Evolutionary conservation across 768 basidiomycete species (phyloP), one percentile per base, ranked within the genome.

Genomic region (Tephrocybe sp.): DNA sequence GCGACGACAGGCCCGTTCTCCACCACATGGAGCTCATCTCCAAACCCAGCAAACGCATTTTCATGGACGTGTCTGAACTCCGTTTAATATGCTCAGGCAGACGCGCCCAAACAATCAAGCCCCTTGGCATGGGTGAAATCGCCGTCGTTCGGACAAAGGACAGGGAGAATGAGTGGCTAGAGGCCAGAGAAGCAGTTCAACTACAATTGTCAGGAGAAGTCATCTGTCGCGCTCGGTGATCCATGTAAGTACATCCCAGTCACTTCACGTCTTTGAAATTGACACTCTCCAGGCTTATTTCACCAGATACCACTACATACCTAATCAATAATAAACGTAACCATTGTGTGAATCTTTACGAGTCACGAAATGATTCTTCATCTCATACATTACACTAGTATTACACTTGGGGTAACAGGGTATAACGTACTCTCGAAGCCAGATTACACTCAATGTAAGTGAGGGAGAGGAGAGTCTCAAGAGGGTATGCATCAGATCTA

Each of bases 51-150:
- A 83, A 87, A 62, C 77, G 87, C 45, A 78, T 97, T 32, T 81
- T 84, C 60, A 87, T 97, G 80, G 77, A 82, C 40, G 52, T 77
- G 32, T 69, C 76, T 3, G 95, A 97, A 61, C 79, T 99, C 42
- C 71, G 83, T 36, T 68, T 85, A 17, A 75, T 98, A 34, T 89
- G 93, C 61, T 83, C 85, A 1, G 97, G 97, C 5, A 70, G 89
- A 49, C 74, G 92, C 51, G 90, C 87, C 7, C 83, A 89, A 64
- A 84, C 82, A 9, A 78, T 97, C 11, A 83, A 83, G 53, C 92
- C 95, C 0, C 73, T 98, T 48, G 86, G 87, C 0, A 82, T 98
- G 77, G 95, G 97, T 14, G 97, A 99, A 72, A 82, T 98, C 57
- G 89, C 90, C 17, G 81, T 98, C 9, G 83, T 99, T 14, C 78